Evolutionary conservation across 2,329 filamentous ascomycete species (phyloP), one percentile per base, ranked within the genome.

Genomic region (Aaosphaeria pasadenensis): DNA sequence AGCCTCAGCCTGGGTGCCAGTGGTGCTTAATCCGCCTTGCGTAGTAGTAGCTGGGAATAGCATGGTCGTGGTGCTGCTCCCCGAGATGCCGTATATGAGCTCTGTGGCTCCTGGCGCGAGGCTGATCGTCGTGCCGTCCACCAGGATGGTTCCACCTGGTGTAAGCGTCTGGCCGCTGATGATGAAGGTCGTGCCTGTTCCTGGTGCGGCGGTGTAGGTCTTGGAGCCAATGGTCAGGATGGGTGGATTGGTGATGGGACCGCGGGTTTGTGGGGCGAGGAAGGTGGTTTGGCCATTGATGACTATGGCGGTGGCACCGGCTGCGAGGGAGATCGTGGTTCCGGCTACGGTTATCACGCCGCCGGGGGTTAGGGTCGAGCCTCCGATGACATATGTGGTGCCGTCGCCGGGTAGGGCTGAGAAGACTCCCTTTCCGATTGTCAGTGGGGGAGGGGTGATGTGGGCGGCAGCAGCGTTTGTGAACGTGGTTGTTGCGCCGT

Each of bases 21-120:
- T 24, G 1, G 57, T 57, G 4, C 45, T 41, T 5, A 39, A 52
- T 31, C 46, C 47, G 5, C 39, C 43, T 33, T 47, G 50, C 1
- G 67, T 69, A 24, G 60, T 66, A 4, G 68, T 69, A 1, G 70
- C 71, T 5, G 71, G 70, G 50, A 74, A 73, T 7, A 75, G 54
- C 0, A 66, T 70, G 4, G 54, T 58, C 3, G 61, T 66, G 4
- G 65, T 64, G 17, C 55, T 62, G 13, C 61, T 62, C 4, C 64
- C 63, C 5, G 61, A 40, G 30, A 62, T 69, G 5, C 68, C 63
- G 42, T 72, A 67, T 30, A 67, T 58, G 6, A 74, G 51, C 13
- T 69, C 48, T 0, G 71, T 73, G 2, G 70, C 70, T 4, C 66
- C 60, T 5, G 64, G 58, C 1, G 60, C 58, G 0, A 75, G 64